Evolutionary conservation across 345 rosid species (phyloP), one percentile per base, ranked within the genome.

Genomic region (Dovyalis caffra): DNA sequence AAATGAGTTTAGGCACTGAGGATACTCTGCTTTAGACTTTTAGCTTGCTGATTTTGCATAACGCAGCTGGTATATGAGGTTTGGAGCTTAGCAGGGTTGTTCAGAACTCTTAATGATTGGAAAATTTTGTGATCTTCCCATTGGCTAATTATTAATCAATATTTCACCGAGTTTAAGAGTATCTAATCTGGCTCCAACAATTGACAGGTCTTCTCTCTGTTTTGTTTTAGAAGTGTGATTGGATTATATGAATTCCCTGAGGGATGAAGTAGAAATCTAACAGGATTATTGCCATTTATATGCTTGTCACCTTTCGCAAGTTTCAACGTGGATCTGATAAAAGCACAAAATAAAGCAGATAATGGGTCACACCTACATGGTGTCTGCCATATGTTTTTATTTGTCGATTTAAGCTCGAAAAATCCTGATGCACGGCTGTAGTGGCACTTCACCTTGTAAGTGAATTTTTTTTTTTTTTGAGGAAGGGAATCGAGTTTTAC

Each of bases 21-120:
- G 35, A 6, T 28, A 2, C 21, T 12, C 31, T 63, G 66, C 37
- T 37, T 26, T 61, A 38, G 35, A 28, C 65, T 47, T 67, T 25
- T 32, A 25, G 14, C 32, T 71, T 77, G 56, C 45, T 14, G 6
- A 25, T 73, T 33, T 43, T 38, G 34, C 26, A 73, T 76, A 2
- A 29, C 12, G 33, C 45, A 72, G 25, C 43, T 32, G 9, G 40
- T 58, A 35, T 23, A 69, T 16, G 47, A 28, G 26, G 66, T 76
- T 49, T 74, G 67, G 16, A 37, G 35, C 32, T 40, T 73, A 49
- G 64, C 38, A 72, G 33, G 71, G 66, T 57, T 40, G 16, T 40
- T 40, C 16, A 12, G 32, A 28, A n/a, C 64, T 25, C 25, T 60
- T n/a, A 60, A 23, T 60, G 28, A 23, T 26, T 25, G 64, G 18